These are phyloP conservation scores for Chaetoscypha palmicola DNA, from an alignment of 2,329 filamentous ascomycete genomes.

Conservation along the genomic window DNA sequence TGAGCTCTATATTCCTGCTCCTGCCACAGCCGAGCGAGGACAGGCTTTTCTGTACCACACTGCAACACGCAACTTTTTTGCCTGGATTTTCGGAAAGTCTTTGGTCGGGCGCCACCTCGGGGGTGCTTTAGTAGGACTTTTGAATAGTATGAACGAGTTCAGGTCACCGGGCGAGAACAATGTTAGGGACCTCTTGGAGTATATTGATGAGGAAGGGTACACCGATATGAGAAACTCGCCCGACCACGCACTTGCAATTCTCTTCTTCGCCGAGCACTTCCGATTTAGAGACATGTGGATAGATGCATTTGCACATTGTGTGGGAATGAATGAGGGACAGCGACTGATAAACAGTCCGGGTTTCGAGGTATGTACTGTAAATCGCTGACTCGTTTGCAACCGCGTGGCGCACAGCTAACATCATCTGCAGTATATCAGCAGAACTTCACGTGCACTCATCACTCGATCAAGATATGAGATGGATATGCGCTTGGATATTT, in stretches of 20 bases:
- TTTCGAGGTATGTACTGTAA: constrained; percentile 51
- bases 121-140: constrained; percentile 53
- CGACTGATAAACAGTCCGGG: constrained; percentile 49
- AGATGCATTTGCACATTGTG: constrained; percentile 69
- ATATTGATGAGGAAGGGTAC: constrained; percentile 64
- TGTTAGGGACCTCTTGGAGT: constrained; percentile 53
- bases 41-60: constrained; percentile 57
- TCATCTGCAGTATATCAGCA: constrained; percentile 38
- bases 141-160: constrained; percentile 58
- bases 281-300: constrained; percentile 59
- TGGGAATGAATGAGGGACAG: constrained; percentile 71
- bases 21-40: constrained; percentile 43
- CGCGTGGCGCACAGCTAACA: constrained; percentile 7
- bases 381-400: neutral
- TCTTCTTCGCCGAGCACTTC: constrained; percentile 62
- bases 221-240: constrained; percentile 57
- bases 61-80: constrained; percentile 68
- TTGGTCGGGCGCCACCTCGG: constrained; percentile 64
- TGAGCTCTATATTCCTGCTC: constrained; percentile 66
- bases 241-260: constrained; percentile 59
- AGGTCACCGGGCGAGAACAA: constrained; percentile 49
- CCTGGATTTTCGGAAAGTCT: constrained; percentile 58
- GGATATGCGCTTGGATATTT: constrained; percentile 53
- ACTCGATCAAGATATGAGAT: constrained; percentile 57
- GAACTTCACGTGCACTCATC: constrained; percentile 57